phyloP scores from a whole-genome alignment of 2,329 filamentous ascomycete species.

The Claviceps arundinis region DNA sequence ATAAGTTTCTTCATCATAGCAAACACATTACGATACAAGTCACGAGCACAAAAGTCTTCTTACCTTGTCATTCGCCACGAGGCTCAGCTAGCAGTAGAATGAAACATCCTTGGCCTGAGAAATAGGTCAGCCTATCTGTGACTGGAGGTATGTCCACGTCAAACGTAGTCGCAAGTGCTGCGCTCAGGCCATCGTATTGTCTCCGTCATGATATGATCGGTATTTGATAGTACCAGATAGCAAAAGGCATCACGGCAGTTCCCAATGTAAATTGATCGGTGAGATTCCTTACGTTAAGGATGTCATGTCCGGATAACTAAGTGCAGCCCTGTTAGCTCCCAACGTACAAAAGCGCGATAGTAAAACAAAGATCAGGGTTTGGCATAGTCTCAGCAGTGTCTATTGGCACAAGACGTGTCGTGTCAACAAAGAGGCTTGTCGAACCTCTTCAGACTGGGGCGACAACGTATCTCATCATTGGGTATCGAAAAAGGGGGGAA shows the following conservation, averaged over 20 bases:
- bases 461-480: slow-evolving; percentile 34
- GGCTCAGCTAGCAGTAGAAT: background rate
- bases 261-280: background rate
- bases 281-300: slow-evolving; percentile 1
- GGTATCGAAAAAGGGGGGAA: slow-evolving; percentile 15
- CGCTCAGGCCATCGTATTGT: slow-evolving; percentile 19
- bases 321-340: slow-evolving; percentile 2
- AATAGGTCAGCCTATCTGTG: background rate
- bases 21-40: slow-evolving; percentile 7
- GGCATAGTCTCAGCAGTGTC: slow-evolving; percentile 31
- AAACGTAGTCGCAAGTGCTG: slow-evolving; percentile 1
- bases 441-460: slow-evolving; percentile 36
- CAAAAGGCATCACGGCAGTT: slow-evolving; percentile 23
- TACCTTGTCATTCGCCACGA: slow-evolving; percentile 11
- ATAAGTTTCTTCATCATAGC: slow-evolving; percentile 52
- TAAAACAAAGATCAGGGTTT: background rate
- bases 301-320: background rate
- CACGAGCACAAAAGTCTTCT: slow-evolving; percentile 5
- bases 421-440: slow-evolving; percentile 35
- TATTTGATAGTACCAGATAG: slow-evolving; percentile 34
- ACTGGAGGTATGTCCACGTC: too few species aligned
- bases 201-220: slow-evolving; percentile 28
- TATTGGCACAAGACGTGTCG: slow-evolving; percentile 45
- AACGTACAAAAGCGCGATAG: background rate
- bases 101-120: background rate